These are phyloP conservation scores for Xylaria sp. DNA, from an alignment of 2,329 filamentous ascomycete species.

Conservation along the genomic window DNA sequence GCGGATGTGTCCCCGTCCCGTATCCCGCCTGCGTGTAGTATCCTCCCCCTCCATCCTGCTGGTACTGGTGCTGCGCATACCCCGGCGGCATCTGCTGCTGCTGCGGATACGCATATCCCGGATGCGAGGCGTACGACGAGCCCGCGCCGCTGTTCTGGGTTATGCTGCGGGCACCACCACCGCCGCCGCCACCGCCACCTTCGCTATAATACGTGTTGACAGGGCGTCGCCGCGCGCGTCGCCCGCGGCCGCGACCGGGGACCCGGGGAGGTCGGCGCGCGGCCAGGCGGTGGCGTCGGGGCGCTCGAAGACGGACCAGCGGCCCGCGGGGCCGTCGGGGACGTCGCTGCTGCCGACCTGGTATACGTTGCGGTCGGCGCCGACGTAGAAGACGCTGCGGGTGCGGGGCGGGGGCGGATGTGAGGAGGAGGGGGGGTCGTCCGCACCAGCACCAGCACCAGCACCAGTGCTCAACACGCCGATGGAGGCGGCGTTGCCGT, in stretches of 20 bases:
- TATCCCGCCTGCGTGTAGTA: slow-evolving; percentile 8
- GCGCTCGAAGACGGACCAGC: slow-evolving; percentile 34
- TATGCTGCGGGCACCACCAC: too few relatives aligned
- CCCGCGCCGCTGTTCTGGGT: background rate
- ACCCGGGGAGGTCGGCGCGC: slow-evolving; percentile 32
- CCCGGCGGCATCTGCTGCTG: slow-evolving; percentile 1
- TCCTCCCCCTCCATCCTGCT: too few relatives aligned
- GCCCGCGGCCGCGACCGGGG: slow-evolving; percentile 35
- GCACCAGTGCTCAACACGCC: slow-evolving; percentile 36
- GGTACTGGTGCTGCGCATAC: slow-evolving; percentile 5
- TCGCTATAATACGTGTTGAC: background rate
- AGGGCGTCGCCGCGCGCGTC: slow-evolving; percentile 27
- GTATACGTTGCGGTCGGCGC: slow-evolving; percentile 41
- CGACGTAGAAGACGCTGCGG: slow-evolving; percentile 43
- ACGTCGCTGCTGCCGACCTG: slow-evolving; percentile 31
- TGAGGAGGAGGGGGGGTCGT: too few relatives aligned
- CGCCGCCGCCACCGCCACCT: background rate
- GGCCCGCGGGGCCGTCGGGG: too few relatives aligned
- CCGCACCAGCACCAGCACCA: too few relatives aligned
- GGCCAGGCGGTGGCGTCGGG: slow-evolving; percentile 32
- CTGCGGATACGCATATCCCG: background rate
- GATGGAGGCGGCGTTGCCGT: slow-evolving; percentile 33
- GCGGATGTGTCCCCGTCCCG: slow-evolving; percentile 4
- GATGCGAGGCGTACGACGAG: too few relatives aligned
- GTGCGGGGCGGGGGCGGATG: too few relatives aligned